Conservation (phyloP, 257 asterid species). For the Solanum bulbocastanum region DNA sequence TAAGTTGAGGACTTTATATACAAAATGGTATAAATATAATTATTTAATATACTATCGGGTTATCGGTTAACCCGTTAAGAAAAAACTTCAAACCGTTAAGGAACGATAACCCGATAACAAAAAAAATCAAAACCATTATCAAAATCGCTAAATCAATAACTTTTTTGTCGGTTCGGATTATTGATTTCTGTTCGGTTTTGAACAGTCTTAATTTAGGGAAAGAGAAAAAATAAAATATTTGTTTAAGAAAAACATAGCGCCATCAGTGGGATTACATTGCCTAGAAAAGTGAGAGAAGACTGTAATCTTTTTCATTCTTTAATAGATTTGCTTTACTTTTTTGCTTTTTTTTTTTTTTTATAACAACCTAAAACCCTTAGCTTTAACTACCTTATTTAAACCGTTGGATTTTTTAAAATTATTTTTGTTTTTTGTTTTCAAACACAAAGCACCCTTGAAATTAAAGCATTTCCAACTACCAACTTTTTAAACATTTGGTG, state of each 20-base stretch:
- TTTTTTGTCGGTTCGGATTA: too few species aligned
- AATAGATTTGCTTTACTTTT: neutral
- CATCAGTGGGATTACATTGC: constrained; percentile 32
- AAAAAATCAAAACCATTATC: too few species aligned
- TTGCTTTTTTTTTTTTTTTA: neutral
- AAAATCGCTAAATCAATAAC: too few species aligned
- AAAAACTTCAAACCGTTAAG: too few species aligned
- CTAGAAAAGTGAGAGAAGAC: constrained; percentile 1
- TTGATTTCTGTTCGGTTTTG: too few species aligned
- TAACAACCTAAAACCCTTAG: constrained; percentile 11
- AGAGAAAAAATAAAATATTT: neutral
- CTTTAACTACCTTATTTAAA: constrained; percentile 18
- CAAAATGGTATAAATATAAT: too few species aligned
- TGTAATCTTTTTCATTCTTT: neutral
- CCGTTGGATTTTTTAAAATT: neutral
- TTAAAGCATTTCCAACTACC: constrained; percentile 1
- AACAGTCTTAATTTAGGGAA: too few species aligned
- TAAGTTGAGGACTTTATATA: too few species aligned
- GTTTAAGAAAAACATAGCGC: constrained; percentile 1
- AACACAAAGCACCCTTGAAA: neutral
- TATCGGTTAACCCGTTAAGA: too few species aligned
- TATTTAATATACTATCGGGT: too few species aligned
- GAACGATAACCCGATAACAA: too few species aligned
- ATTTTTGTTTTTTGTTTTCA: neutral
- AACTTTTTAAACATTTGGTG: neutral